Evolutionary conservation across 2,329 filamentous ascomycete genomes (phyloP).

Genomic region (Penicillium hordei): DNA sequence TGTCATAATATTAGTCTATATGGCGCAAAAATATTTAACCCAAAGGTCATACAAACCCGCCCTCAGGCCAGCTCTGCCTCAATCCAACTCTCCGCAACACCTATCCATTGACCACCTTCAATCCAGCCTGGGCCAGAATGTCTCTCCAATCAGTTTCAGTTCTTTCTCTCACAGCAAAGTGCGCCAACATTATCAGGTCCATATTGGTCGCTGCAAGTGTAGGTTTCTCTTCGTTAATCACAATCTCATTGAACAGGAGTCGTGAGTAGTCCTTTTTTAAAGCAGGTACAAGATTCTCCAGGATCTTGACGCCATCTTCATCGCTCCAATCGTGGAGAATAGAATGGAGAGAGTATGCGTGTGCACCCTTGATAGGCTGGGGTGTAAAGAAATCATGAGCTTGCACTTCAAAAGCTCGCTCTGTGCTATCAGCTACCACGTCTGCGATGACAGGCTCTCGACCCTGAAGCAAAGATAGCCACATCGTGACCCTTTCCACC

Average conservation of each 20-base stretch:
- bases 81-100: conserved; percentile 25
- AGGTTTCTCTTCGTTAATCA: conserved; percentile 20
- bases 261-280: conserved; percentile 22
- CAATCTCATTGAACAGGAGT: conserved; percentile 26
- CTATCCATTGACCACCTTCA: conserved; percentile 18
- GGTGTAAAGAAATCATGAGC: conserved; percentile 21
- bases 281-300: conserved; percentile 22
- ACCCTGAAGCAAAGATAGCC: conserved; percentile 15
- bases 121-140: conserved; percentile 15
- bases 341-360: conserved; percentile 29
- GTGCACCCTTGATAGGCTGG: conserved; percentile 24
- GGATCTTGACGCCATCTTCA: conserved; percentile 20
- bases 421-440: not conserved
- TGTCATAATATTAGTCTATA: not conserved
- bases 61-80: conserved; percentile 19
- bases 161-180: conserved; percentile 22
- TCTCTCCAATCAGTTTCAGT: conserved; percentile 20
- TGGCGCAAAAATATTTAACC: too few relatives aligned
- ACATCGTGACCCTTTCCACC: conserved; percentile 25
- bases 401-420: conserved; percentile 14
- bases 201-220: conserved; percentile 23
- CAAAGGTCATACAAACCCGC: not conserved
- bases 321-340: conserved; percentile 30
- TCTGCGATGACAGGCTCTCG: conserved; percentile 17
- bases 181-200: conserved; percentile 29